phyloP scores from a whole-genome alignment of 176 grass and related monocot genomes.

The Microstegium vimineum region DNA sequence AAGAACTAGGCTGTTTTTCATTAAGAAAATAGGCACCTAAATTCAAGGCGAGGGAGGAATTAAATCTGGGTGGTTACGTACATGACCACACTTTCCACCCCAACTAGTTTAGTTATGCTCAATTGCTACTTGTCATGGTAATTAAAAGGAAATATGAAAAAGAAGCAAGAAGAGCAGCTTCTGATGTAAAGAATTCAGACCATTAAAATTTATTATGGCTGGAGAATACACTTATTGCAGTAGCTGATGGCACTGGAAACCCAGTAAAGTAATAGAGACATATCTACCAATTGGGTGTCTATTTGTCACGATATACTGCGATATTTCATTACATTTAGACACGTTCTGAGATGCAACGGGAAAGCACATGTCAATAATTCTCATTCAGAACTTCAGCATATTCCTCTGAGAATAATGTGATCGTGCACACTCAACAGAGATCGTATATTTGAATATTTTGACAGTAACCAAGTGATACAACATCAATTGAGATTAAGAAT shows the following conservation, averaged over 20 bases:
- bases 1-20: not conserved
- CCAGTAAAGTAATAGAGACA: not conserved
- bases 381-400: constrained; percentile 13
- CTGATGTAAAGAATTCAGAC: not conserved
- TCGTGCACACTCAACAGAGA: not conserved
- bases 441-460: not conserved
- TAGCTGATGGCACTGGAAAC: not conserved
- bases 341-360: not conserved
- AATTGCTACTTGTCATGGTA: not conserved
- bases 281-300: not conserved
- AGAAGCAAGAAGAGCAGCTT: not conserved
- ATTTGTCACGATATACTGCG: not conserved
- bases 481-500: not conserved
- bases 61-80: not conserved
- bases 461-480: constrained; percentile 5
- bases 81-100: not conserved
- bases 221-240: not conserved
- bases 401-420: not conserved
- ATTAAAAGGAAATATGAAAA: not conserved
- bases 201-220: not conserved
- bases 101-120: not conserved
- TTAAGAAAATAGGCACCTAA: not conserved
- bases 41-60: not conserved
- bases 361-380: not conserved
- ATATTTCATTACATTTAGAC: not conserved